These are phyloP conservation scores for Pichia cephalocereana DNA, from an alignment of 805 yeast species.

Conservation along the genomic window DNA sequence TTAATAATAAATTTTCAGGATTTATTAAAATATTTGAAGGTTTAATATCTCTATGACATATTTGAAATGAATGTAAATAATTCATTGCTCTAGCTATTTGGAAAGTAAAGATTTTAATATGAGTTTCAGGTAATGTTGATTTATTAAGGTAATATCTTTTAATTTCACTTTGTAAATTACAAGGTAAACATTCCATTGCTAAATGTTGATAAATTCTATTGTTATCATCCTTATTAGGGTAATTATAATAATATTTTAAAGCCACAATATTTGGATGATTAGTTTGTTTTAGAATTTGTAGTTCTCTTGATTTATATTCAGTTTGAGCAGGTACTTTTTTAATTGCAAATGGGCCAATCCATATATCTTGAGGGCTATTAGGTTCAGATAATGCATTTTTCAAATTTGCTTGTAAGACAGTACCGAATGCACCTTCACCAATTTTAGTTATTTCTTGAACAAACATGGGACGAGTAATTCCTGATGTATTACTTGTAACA, in stretches of 20 bases:
- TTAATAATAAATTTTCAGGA: conserved; percentile 54
- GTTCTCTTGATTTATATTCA: conserved; percentile 74
- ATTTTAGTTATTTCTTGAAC: conserved; percentile 64
- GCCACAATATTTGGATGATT: conserved; percentile 74
- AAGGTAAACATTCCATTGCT: conserved; percentile 85
- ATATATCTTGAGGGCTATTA: conserved; percentile 22
- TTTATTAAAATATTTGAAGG: conserved; percentile 76
- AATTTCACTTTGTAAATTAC: conserved; percentile 67
- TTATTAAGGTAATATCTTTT: conserved; percentile 55
- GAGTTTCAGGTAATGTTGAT: conserved; percentile 58
- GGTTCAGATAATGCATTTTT: conserved; percentile 16
- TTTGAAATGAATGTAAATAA: conserved; percentile 70
- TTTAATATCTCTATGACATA: conserved; percentile 77
- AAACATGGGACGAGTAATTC: conserved; percentile 49
- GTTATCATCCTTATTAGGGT: conserved; percentile 47
- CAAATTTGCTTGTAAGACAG: conserved; percentile 66
- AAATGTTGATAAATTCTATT: conserved; percentile 65
- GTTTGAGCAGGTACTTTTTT: conserved; percentile 83
- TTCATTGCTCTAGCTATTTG: conserved; percentile 80
- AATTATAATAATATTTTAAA: conserved; percentile 62
- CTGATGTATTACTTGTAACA: conserved; percentile 54
- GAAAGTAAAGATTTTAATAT: conserved; percentile 67
- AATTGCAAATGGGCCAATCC: conserved; percentile 80
- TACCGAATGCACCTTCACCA: conserved; percentile 85
- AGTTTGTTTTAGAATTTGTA: conserved; percentile 65